A percentile compares a stretch with the other conserved stretches of the same genome.
phyloP scores from a whole-genome alignment of 768 basidiomycete species.

The Suillus cothurnatus region DNA sequence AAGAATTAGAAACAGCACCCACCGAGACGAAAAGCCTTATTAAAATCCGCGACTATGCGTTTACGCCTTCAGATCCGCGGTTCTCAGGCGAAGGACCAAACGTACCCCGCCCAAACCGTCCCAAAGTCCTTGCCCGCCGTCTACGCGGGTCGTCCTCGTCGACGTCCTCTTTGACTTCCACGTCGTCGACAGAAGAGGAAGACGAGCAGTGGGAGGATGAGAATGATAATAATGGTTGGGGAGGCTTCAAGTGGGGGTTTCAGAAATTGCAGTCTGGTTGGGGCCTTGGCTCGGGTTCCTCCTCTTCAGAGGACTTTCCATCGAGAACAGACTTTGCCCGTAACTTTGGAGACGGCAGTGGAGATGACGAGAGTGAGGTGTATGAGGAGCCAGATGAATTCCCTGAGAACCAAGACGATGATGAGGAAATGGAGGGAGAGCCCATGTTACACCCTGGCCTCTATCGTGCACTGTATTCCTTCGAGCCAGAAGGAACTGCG shows the following conservation, averaged over 20 bases:
- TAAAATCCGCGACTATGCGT: slow-evolving; percentile 56
- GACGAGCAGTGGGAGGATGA: slow-evolving; percentile 26
- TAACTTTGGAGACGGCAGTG: slow-evolving; percentile 44
- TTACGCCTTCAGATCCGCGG: slow-evolving; percentile 41
- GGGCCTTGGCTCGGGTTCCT: slow-evolving; percentile 27
- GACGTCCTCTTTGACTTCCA: slow-evolving; percentile 21
- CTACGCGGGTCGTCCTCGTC: slow-evolving; percentile 32
- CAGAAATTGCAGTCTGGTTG: slow-evolving; percentile 40
- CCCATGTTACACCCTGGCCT: slow-evolving; percentile 61
- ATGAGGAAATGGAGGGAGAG: slow-evolving; percentile 25
- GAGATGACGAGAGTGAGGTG: slow-evolving; percentile 23
- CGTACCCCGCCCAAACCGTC: slow-evolving; percentile 42
- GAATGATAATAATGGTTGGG: slow-evolving; percentile 35
- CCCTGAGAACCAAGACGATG: slow-evolving; percentile 24
- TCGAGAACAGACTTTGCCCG: slow-evolving; percentile 46
- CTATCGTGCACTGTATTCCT: slow-evolving; percentile 77
- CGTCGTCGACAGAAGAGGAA: slow-evolving; percentile 23
- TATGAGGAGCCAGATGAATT: slow-evolving; percentile 38
- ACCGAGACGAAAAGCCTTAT: slow-evolving; percentile 23
- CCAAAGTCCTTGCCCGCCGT: slow-evolving; percentile 30
- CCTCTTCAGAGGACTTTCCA: slow-evolving; percentile 28
- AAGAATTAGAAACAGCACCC: neutral
- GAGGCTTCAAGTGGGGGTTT: slow-evolving; percentile 45
- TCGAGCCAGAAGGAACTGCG: slow-evolving; percentile 77
- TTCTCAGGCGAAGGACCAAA: slow-evolving; percentile 45